phyloP scores from a whole-genome alignment of 352 stramenopile genomes.

The Phytophthora brassicae region DNA sequence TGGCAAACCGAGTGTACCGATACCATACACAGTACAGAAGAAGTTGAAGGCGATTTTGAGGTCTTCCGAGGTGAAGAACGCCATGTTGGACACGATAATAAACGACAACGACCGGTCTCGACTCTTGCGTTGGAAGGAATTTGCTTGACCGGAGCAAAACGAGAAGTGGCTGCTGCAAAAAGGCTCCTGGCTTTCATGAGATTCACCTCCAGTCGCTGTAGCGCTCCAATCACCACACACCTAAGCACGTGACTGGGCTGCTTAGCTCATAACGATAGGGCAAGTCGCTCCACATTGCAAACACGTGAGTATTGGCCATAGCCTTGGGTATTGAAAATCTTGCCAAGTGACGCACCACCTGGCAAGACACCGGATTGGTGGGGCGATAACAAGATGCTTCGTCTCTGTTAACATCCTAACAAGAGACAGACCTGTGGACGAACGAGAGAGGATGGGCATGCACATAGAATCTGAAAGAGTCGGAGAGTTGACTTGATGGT shows the following conservation, averaged over 20 bases:
- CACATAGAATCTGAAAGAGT: not conserved
- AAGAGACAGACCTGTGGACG: slow-evolving; percentile 34
- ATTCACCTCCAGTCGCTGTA: slow-evolving; percentile 24
- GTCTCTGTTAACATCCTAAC: slow-evolving; percentile 21
- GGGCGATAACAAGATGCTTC: slow-evolving; percentile 2
- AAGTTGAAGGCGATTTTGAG: slow-evolving; percentile 67
- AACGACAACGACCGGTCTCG: slow-evolving; percentile 17
- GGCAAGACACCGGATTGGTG: slow-evolving; percentile 29
- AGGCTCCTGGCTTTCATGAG: slow-evolving; percentile 9
- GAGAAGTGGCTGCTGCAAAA: slow-evolving; percentile 21
- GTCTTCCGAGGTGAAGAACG: slow-evolving; percentile 63
- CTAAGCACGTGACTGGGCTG: slow-evolving; percentile 30
- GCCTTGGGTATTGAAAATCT: slow-evolving; percentile 11
- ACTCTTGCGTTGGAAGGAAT: slow-evolving; percentile 18
- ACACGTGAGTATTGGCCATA: slow-evolving; percentile 18
- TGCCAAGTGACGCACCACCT: slow-evolving; percentile 17
- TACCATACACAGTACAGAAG: slow-evolving; percentile 69
- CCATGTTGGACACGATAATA: slow-evolving; percentile 32
- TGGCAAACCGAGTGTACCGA: slow-evolving; percentile 62
- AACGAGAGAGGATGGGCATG: slow-evolving; percentile 22
- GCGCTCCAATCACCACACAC: slow-evolving; percentile 22
- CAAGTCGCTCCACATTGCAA: slow-evolving; percentile 22
- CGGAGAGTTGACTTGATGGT: slow-evolving; percentile 6
- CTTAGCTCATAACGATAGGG: slow-evolving; percentile 14
- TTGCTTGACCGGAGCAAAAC: slow-evolving; percentile 21